Percentiles rank a stretch among this genome's conserved stretches.
Conservation (phyloP, 192 early-diverging fungal genomes). For the Tieghemiomyces parasiticus region DNA sequence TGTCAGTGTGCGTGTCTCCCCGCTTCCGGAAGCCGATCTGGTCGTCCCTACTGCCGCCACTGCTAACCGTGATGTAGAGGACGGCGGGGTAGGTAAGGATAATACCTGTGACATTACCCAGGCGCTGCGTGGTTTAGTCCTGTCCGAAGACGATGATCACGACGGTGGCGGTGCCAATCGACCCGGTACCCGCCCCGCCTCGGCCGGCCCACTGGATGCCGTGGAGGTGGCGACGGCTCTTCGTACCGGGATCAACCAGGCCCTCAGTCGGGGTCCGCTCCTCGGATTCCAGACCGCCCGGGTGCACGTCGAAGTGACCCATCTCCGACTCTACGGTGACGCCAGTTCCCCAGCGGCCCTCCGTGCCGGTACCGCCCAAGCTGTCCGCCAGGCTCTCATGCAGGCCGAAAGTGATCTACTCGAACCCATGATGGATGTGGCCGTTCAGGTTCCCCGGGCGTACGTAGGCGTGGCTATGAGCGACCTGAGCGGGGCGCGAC, state of each 20-base stretch:
- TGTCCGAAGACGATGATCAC: background rate
- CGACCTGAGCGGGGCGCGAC: conserved; percentile 62
- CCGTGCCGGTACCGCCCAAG: conserved; percentile 44
- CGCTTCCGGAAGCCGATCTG: conserved; percentile 14
- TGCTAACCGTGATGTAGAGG: conserved; percentile 18
- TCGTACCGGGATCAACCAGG: conserved; percentile 45
- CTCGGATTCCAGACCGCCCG: conserved; percentile 62
- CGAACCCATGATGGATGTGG: conserved; percentile 74
- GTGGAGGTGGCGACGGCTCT: conserved; percentile 32
- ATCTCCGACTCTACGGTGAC: conserved; percentile 36
- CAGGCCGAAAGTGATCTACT: conserved; percentile 29
- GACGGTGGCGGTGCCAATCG: background rate
- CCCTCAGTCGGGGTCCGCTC: conserved; percentile 57
- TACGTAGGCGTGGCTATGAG: conserved; percentile 63
- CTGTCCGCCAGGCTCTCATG: conserved; percentile 37
- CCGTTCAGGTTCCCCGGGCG: conserved; percentile 47
- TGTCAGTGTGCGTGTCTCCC: conserved; percentile 36
- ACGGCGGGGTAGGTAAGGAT: too few species aligned
- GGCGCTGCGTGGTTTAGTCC: too few species aligned
- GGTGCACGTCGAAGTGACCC: conserved; percentile 32
- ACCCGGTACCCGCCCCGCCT: background rate
- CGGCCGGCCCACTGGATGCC: background rate
- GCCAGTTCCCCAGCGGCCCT: conserved; percentile 39
- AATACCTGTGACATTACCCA: too few species aligned
- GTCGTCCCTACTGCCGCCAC: background rate